A percentile compares a stretch with the other conserved stretches of the same genome.
phyloP scores from a whole-genome alignment of 1,284 basidiomycete genomes.

The Golubevia pallescens region DNA sequence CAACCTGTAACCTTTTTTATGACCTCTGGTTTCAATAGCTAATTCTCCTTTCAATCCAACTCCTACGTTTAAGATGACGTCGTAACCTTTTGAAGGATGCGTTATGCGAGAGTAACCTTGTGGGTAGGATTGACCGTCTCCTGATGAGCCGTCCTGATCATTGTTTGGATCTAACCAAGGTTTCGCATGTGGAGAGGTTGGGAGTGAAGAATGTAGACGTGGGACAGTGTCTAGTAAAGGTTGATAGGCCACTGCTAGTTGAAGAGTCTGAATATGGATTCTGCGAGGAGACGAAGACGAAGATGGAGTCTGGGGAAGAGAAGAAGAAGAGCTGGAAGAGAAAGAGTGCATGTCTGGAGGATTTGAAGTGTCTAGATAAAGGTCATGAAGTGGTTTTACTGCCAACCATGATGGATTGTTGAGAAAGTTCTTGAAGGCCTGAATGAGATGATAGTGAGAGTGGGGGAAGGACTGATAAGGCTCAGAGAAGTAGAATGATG shows the following conservation, averaged over 20 bases:
- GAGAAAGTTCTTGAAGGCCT: conserved; percentile 22
- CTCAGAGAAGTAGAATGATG: conserved; percentile 1
- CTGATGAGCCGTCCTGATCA: conserved; percentile 9
- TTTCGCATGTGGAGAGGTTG: neutral
- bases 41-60: conserved; percentile 19
- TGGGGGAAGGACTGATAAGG: no score
- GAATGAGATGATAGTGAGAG: neutral
- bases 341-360: no score
- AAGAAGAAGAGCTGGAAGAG: no score
- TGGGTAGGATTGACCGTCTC: conserved; percentile 9
- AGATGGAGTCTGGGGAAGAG: no score
- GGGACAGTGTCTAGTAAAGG: conserved; percentile 24
- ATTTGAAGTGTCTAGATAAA: conserved; percentile 9
- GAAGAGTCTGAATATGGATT: conserved; percentile 24
- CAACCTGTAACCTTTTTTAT: conserved; percentile 19
- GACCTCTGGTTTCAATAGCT: conserved; percentile 26
- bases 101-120: conserved; percentile 13
- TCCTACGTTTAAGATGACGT: conserved; percentile 32
- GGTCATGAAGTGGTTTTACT: conserved; percentile 21
- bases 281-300: neutral
- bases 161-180: conserved; percentile 24
- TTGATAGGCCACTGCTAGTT: conserved; percentile 27
- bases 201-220: conserved; percentile 12
- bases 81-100: conserved; percentile 4
- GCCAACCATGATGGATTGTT: conserved; percentile 34